These are phyloP conservation scores for Rhizopogon sp. DNA, from an alignment of 768 basidiomycete genomes.

Conservation along the genomic window DNA sequence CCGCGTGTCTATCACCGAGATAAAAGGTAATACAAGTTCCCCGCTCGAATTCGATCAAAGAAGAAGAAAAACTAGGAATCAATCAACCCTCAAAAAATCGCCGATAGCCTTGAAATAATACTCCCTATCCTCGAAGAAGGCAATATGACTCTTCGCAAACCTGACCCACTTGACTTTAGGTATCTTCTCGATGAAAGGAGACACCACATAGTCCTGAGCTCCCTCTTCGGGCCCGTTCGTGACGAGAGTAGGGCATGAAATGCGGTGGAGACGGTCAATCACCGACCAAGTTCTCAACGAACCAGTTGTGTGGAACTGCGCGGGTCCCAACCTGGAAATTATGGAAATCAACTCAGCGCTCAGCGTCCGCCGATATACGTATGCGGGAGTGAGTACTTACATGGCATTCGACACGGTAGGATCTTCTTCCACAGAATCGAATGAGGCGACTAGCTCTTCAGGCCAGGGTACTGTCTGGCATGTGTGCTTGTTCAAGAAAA, in stretches of 20 bases:
- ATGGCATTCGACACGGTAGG: slow-evolving; percentile 29
- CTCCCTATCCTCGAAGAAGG: slow-evolving; percentile 16
- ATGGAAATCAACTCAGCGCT: too few relatives aligned
- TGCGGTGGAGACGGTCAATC: slow-evolving; percentile 36
- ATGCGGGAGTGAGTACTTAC: slow-evolving; percentile 15
- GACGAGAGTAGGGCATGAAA: slow-evolving; percentile 33
- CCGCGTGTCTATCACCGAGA: too few relatives aligned
- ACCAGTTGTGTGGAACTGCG: slow-evolving; percentile 35
- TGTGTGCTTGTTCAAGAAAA: slow-evolving; percentile 29
- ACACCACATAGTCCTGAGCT: slow-evolving; percentile 29
- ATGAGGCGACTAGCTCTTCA: slow-evolving; percentile 22
- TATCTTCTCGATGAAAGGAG: slow-evolving; percentile 29
- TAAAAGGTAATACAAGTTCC: too few relatives aligned
- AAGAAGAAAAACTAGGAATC: not conserved
- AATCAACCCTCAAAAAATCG: slow-evolving; percentile 8
- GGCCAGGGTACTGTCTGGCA: slow-evolving; percentile 32
- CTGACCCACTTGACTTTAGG: slow-evolving; percentile 31
- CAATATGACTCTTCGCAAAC: slow-evolving; percentile 24
- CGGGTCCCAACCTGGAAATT: slow-evolving; percentile 13
- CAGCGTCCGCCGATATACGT: too few relatives aligned
- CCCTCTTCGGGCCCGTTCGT: slow-evolving; percentile 35
- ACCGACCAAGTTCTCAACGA: slow-evolving; percentile 44
- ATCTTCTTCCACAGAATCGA: slow-evolving; percentile 21
- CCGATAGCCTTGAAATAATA: slow-evolving; percentile 14
- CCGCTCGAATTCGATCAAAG: not conserved